A percentile compares a stretch with the other conserved stretches of the same genome.
These are phyloP conservation scores for Gnetum montanum DNA, from an alignment of 75 land plant species.

Conservation along the genomic window DNA sequence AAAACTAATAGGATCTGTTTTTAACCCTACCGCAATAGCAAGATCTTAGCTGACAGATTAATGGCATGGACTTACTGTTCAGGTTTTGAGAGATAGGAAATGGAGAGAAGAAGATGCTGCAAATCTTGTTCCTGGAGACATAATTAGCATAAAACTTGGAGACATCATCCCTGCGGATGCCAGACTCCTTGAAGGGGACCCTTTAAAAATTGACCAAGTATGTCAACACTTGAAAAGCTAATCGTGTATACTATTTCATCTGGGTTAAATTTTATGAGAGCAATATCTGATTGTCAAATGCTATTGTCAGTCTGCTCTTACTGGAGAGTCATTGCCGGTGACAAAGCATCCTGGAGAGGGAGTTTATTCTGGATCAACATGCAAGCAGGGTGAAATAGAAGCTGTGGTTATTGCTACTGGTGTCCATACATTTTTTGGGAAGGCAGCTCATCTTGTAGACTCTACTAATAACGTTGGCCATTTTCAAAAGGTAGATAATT, in stretches of 20 bases:
- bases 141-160: conserved; percentile 65
- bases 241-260: too few relatives aligned
- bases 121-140: conserved; percentile 71
- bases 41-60: not conserved
- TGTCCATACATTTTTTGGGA: conserved; percentile 85
- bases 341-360: conserved; percentile 66
- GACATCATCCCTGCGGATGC: conserved; percentile 82
- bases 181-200: conserved; percentile 76
- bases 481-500: conserved; percentile 56
- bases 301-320: conserved; percentile 51
- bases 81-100: conserved; percentile 60
- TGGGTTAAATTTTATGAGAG: too few relatives aligned
- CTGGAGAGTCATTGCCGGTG: conserved; percentile 68
- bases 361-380: conserved; percentile 76
- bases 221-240: too few relatives aligned
- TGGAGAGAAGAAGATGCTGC: conserved; percentile 78
- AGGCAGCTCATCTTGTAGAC: conserved; percentile 83
- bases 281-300: too few relatives aligned
- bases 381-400: conserved; percentile 85
- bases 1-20: not conserved
- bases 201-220: conserved; percentile 76
- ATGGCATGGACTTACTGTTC: too few relatives aligned
- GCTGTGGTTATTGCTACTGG: conserved; percentile 84
- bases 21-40: not conserved
- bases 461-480: conserved; percentile 77